phyloP scores from a whole-genome alignment of 139 green algal genomes.

The Asterochloris sp. region DNA sequence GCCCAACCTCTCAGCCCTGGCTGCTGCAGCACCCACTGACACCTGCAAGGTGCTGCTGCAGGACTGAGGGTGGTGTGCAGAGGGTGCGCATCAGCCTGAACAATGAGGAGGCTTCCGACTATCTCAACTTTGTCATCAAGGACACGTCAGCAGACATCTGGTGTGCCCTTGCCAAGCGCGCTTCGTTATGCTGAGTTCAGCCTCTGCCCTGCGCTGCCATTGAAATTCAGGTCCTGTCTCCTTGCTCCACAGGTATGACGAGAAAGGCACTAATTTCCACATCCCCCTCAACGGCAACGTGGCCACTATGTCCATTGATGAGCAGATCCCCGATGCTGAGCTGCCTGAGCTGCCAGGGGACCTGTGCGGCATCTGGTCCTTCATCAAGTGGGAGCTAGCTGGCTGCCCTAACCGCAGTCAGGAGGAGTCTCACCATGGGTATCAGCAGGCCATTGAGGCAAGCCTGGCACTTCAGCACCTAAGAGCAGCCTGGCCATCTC shows the following conservation, averaged over 20 bases:
- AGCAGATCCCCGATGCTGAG: constrained; percentile 13
- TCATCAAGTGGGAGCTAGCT: constrained; percentile 87
- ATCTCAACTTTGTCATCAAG: constrained; percentile 95
- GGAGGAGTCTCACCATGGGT: constrained; percentile 59
- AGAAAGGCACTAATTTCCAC: constrained; percentile 84
- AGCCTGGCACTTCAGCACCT: not conserved
- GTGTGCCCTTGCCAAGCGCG: not conserved
- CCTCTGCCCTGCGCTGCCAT: too few relatives aligned
- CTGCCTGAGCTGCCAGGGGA: constrained; percentile 74
- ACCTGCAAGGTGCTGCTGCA: not conserved
- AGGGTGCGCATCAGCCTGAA: constrained; percentile 39
- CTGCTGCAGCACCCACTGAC: not conserved
- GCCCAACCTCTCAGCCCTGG: not conserved
- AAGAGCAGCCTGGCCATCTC: not conserved
- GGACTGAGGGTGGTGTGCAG: not conserved
- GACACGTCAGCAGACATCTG: constrained; percentile 65
- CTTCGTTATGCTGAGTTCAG: not conserved
- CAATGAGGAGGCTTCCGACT: constrained; percentile 69
- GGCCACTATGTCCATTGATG: constrained; percentile 24
- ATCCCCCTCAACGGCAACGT: constrained; percentile 46
- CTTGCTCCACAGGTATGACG: constrained; percentile 49
- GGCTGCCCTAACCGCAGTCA: constrained; percentile 64
- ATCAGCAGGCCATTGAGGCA: constrained; percentile 46
- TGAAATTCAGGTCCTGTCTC: too few relatives aligned
- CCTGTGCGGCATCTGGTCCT: constrained; percentile 92